Base-by-base conservation (phyloP, 768 basidiomycete species). In the Agrocybe pediades region DNA sequence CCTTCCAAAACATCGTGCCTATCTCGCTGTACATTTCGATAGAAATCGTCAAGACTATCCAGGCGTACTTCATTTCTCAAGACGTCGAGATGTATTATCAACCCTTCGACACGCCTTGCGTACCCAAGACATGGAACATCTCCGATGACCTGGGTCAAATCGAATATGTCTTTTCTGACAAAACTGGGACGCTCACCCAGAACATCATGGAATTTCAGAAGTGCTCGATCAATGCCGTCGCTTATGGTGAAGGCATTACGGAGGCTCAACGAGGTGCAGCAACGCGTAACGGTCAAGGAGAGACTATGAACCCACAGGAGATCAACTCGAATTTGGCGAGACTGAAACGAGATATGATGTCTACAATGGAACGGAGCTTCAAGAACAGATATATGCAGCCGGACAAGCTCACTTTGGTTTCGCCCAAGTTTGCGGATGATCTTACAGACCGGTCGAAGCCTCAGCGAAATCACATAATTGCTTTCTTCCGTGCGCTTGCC, bases 131-230 rank as follows among this genome's bases (percentile, higher is more conserved):
- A 5, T 98, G 96, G 95, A 96, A 95, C 67, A 95, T 98, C 62
- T 97, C 94, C 2, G 96, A 98, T 67, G 96, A 98, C 72, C 85
- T 99, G 1, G 96, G 96, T 21, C 96, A 98, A 74, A 98, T 98
- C 70, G 95, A 98, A 75, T 99, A 96, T 69, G 78, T 81, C 27
- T 81, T 80, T 57, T 94, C 90, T 9, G 93, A 95, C 80, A 96
- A 96, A 78, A 96, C 95, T 0, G 94, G 93, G 16, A 99, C 96
- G 6, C 86, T 99, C 45, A 99, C 96, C 0, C 95, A 97, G 71
- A 99, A 98, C 73, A 77, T 96, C 63, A 98, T 98, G 96, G 95
- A 96, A 74, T 98, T 97, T 74, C 93, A 97, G 68, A 95, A 91
- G 67, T 97, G 94, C 62, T 95, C 94, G 0, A 81, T 98, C 53